phyloP scores from a whole-genome alignment of 495 filamentous ascomycete species.

The Aspergillus homomorphus region DNA sequence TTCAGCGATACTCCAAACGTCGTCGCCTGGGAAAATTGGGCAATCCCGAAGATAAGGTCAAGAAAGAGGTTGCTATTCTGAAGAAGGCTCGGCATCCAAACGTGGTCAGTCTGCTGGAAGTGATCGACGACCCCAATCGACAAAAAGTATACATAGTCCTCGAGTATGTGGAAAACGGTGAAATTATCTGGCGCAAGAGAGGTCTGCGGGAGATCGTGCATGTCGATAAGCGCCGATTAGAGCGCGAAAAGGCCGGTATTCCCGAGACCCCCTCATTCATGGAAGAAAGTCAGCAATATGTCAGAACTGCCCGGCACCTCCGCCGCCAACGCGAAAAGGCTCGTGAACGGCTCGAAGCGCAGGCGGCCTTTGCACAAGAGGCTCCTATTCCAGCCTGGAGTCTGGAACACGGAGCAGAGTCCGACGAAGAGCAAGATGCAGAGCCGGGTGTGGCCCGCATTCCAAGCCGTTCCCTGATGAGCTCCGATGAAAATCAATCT shows the following conservation, averaged over 20 bases:
- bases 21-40: slow-evolving; percentile 77
- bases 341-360: slow-evolving; percentile 50
- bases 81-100: slow-evolving; percentile 97
- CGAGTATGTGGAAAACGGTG: slow-evolving; percentile 89
- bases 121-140: slow-evolving; percentile 92
- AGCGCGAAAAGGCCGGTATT: slow-evolving; percentile 64
- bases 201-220: slow-evolving; percentile 74
- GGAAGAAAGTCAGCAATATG: slow-evolving; percentile 62
- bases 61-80: slow-evolving; percentile 93
- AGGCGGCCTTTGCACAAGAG: slow-evolving; percentile 42
- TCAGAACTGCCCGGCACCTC: slow-evolving; percentile 53
- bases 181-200: slow-evolving; percentile 88
- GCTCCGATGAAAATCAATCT: slow-evolving; percentile 30
- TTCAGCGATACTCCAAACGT: slow-evolving; percentile 89
- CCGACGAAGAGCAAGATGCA: slow-evolving; percentile 53
- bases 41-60: slow-evolving; percentile 86
- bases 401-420: slow-evolving; percentile 72
- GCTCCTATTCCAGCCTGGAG: slow-evolving; percentile 63
- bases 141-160: slow-evolving; percentile 98
- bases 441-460: slow-evolving; percentile 39
- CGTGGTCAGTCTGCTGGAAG: slow-evolving; percentile 89
- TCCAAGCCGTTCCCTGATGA: slow-evolving; percentile 31
- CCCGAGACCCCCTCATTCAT: slow-evolving; percentile 47
- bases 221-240: slow-evolving; percentile 75
- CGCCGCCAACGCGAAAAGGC: slow-evolving; percentile 56